Percentiles rank a stretch among this genome's conserved stretches.
Evolutionary conservation across 352 stramenopile species (phyloP).

Genomic region (Pythium rhizo-oryzae): DNA sequence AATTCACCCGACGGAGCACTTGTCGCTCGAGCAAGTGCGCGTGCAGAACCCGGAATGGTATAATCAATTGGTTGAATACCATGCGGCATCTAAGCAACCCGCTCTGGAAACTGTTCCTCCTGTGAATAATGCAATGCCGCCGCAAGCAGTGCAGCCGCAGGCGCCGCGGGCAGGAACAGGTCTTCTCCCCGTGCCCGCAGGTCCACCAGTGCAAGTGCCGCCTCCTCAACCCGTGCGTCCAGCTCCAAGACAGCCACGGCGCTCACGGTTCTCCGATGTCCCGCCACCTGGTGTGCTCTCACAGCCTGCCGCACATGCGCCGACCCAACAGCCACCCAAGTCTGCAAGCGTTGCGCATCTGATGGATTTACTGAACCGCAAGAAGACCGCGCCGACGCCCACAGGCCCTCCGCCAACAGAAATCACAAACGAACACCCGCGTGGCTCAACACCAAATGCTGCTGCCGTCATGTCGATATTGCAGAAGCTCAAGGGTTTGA

Average conservation of each 20-base stretch:
- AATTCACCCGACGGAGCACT: constrained; percentile 85
- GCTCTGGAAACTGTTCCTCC: constrained; percentile 21
- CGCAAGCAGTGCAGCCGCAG: constrained; percentile 1
- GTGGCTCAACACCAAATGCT: constrained; percentile 49
- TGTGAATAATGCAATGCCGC: constrained; percentile 15
- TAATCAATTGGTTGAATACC: constrained; percentile 75
- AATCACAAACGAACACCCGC: constrained; percentile 60
- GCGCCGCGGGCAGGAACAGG: constrained; percentile 12
- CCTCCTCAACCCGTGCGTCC: constrained; percentile 14
- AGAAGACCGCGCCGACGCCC: constrained; percentile 35
- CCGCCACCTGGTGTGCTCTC: constrained; percentile 18
- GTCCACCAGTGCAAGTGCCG: neutral
- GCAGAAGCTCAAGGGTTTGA: constrained; percentile 78
- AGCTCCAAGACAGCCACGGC: constrained; percentile 34
- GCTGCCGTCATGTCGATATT: constrained; percentile 87
- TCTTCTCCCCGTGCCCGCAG: constrained; percentile 18
- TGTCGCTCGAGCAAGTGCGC: constrained; percentile 87
- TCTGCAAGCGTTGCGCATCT: constrained; percentile 81
- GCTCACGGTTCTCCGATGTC: constrained; percentile 37
- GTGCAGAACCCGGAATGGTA: constrained; percentile 87
- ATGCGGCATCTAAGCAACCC: constrained; percentile 35
- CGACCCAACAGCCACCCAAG: constrained; percentile 32
- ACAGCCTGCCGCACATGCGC: constrained; percentile 25
- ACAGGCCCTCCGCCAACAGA: constrained; percentile 26
- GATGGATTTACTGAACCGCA: constrained; percentile 82